These are phyloP conservation scores for Nemania bipapillata DNA, from an alignment of 2,329 filamentous ascomycete species.

Conservation along the genomic window DNA sequence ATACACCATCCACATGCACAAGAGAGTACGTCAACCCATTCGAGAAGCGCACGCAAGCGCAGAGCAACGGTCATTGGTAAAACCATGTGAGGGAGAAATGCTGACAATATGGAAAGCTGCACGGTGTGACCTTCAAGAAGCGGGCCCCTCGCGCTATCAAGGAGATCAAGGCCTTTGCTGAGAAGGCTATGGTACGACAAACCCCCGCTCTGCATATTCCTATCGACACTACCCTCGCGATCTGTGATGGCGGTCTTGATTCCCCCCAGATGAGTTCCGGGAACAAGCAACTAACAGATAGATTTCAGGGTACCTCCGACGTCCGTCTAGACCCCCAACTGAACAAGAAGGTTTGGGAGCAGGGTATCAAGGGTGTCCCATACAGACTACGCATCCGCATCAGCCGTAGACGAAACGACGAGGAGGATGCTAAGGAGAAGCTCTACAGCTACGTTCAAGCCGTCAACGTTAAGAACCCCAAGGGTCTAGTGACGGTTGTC, in stretches of 20 bases:
- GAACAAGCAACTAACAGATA: slow-evolving; percentile 41
- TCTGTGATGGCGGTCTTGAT: neutral
- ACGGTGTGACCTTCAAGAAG: slow-evolving; percentile 99
- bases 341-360: slow-evolving; percentile 99
- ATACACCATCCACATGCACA: slow-evolving; percentile 99
- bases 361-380: slow-evolving; percentile 97
- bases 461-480: slow-evolving; percentile 99
- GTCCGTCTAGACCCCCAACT: slow-evolving; percentile 98
- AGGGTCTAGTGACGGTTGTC: slow-evolving; percentile 92
- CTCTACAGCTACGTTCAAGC: slow-evolving; percentile 99
- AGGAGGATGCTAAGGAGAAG: slow-evolving; percentile 99
- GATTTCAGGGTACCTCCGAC: slow-evolving; percentile 84
- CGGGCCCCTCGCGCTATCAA: slow-evolving; percentile 97
- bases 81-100: slow-evolving; percentile 28
- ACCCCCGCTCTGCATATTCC: slow-evolving; percentile 11
- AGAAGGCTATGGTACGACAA: slow-evolving; percentile 89
- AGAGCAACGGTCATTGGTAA: slow-evolving; percentile 1
- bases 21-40: slow-evolving; percentile 79
- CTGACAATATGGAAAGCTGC: slow-evolving; percentile 72
- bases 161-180: slow-evolving; percentile 97
- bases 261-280: neutral
- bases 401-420: slow-evolving; percentile 99
- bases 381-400: slow-evolving; percentile 98
- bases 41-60: slow-evolving; percentile 15
- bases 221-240: neutral